A percentile compares a stretch with the other conserved stretches of the same genome.
Conservation (phyloP, 2,329 filamentous ascomycete genomes). For the Aspergillus uvarum region DNA sequence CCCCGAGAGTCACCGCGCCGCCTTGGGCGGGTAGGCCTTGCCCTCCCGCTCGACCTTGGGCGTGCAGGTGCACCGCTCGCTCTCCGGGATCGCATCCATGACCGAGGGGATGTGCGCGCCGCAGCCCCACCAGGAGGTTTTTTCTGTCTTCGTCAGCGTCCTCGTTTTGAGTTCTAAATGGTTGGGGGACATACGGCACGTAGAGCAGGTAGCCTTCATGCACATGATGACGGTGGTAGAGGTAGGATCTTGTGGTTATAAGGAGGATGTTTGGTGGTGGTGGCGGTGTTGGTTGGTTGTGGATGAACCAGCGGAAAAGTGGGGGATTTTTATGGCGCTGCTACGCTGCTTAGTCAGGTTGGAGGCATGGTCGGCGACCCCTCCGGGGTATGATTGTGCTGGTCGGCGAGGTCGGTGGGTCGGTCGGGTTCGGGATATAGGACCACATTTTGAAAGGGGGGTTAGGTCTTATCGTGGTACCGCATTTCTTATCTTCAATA, state of each 20-base stretch:
- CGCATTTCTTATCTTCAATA: too few species aligned
- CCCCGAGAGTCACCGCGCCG: slow-evolving; percentile 42
- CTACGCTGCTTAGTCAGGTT: not conserved
- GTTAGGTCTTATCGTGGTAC: too few species aligned
- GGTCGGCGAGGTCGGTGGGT: not conserved
- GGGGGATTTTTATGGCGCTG: not conserved
- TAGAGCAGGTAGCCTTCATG: slow-evolving; percentile 61
- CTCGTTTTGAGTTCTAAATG: not conserved
- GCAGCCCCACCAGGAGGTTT: slow-evolving; percentile 66
- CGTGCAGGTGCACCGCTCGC: slow-evolving; percentile 65
- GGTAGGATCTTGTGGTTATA: too few species aligned
- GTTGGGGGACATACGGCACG: slow-evolving; percentile 57
- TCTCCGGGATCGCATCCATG: slow-evolving; percentile 58
- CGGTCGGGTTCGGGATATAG: too few species aligned
- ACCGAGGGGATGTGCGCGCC: slow-evolving; percentile 62
- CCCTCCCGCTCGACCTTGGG: slow-evolving; percentile 63
- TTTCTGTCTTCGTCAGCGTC: slow-evolving; percentile 44
- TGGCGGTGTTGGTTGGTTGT: not conserved
- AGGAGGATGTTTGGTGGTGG: not conserved
- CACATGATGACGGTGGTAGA: slow-evolving; percentile 53
- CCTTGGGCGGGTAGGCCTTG: slow-evolving; percentile 66
- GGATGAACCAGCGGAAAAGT: too few species aligned
- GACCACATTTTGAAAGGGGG: too few species aligned
- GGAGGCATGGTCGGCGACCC: not conserved
- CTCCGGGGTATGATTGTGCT: not conserved